Conservation (phyloP, 2,329 filamentous ascomycete genomes). For the Aspergillus versicolor region DNA sequence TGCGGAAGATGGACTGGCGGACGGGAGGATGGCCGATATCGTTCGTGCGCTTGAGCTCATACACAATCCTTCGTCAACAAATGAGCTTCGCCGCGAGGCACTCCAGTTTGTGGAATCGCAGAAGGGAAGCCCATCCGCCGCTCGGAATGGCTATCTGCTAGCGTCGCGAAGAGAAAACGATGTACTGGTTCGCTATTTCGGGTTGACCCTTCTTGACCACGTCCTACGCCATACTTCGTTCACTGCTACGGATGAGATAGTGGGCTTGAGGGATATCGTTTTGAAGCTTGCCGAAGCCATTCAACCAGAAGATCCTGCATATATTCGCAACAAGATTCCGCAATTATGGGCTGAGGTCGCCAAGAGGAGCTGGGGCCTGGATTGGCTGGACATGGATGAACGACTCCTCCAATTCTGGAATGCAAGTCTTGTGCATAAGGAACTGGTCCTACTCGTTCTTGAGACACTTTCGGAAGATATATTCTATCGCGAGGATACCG, state of each 20-base stretch:
- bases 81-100: constrained; percentile 77
- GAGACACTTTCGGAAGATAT: constrained; percentile 93
- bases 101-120: constrained; percentile 82
- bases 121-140: constrained; percentile 76
- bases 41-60: constrained; percentile 83
- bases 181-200: constrained; percentile 86
- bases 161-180: constrained; percentile 73
- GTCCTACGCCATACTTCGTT: constrained; percentile 83
- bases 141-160: constrained; percentile 79
- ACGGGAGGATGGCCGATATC: constrained; percentile 54
- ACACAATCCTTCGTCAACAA: constrained; percentile 77
- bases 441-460: constrained; percentile 82
- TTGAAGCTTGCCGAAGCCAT: constrained; percentile 73
- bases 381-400: constrained; percentile 94
- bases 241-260: constrained; percentile 64
- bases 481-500: constrained; percentile 84
- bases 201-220: constrained; percentile 86
- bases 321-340: constrained; percentile 88
- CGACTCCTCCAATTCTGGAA: constrained; percentile 79
- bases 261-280: constrained; percentile 71
- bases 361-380: constrained; percentile 86
- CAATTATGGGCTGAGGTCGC: constrained; percentile 94
- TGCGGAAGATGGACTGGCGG: constrained; percentile 36
- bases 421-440: constrained; percentile 65
- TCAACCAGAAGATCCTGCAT: constrained; percentile 70